phyloP scores from a whole-genome alignment of 2,329 filamentous ascomycete species.

The Fusarium nematophilum region DNA sequence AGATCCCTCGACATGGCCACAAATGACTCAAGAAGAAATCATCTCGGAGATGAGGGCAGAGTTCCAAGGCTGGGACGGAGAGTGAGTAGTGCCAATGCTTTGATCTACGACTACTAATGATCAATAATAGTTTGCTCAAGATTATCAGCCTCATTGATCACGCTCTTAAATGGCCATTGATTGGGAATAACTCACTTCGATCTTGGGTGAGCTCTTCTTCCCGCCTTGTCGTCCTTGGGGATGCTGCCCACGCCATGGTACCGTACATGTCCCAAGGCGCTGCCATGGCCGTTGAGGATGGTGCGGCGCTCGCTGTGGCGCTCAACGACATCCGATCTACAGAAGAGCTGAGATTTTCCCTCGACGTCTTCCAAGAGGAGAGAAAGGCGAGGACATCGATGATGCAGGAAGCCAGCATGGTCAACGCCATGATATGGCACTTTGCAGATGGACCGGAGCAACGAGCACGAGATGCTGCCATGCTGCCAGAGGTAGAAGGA shows the following conservation, averaged over 20 bases:
- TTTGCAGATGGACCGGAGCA: constrained; percentile 56
- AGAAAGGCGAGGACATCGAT: constrained; percentile 47
- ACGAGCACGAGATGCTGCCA: constrained; percentile 54
- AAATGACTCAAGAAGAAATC: too few species aligned
- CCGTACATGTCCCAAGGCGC: constrained; percentile 58
- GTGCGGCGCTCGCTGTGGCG: constrained; percentile 49
- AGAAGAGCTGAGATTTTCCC: constrained; percentile 44
- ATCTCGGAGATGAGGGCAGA: constrained; percentile 47
- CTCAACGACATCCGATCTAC: constrained; percentile 44
- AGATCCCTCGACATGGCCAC: constrained; percentile 46
- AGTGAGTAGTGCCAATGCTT: constrained; percentile 33
- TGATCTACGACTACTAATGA: neutral
- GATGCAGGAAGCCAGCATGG: constrained; percentile 57
- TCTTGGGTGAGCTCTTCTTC: constrained; percentile 44
- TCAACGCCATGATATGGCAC: constrained; percentile 62
- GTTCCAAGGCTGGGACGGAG: constrained; percentile 49
- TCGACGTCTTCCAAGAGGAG: constrained; percentile 53
- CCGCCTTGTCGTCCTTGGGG: constrained; percentile 53
- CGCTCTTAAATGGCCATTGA: constrained; percentile 50
- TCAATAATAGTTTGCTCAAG: constrained; percentile 44
- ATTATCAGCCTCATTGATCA: constrained; percentile 50
- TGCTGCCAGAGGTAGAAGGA: constrained; percentile 54
- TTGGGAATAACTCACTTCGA: constrained; percentile 40
- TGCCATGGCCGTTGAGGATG: constrained; percentile 58
- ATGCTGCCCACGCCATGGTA: constrained; percentile 57